Percentiles rank a stretch among this genome's conserved stretches.
Evolutionary conservation across 192 early-diverging fungal genomes (phyloP).

Genomic region (Rhizophagus sp.): DNA sequence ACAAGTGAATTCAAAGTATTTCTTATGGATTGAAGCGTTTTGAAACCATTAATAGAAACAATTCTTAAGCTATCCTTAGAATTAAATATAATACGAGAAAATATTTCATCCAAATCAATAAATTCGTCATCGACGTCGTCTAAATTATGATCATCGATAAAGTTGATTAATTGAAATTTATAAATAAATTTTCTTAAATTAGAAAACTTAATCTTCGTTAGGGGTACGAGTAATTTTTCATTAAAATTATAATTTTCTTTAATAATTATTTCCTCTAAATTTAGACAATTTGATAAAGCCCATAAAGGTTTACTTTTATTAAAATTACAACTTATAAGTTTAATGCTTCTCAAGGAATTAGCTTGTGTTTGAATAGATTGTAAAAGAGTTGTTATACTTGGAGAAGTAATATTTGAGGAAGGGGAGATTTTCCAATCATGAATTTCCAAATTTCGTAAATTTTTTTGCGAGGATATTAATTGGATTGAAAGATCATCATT

Average conservation of each 20-base stretch:
- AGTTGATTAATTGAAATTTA: neutral
- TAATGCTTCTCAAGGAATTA: neutral
- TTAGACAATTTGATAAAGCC: neutral
- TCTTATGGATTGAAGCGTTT: neutral
- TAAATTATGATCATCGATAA: neutral
- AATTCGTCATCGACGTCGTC: neutral
- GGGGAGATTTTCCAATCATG: neutral
- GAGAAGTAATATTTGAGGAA: no score
- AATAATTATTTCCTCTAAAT: neutral
- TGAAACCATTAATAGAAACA: neutral
- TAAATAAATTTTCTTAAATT: neutral
- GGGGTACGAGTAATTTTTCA: neutral
- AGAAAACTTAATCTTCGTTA: neutral
- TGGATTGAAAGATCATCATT: neutral
- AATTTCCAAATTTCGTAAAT: neutral
- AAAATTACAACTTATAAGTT: neutral
- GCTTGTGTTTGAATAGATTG: neutral
- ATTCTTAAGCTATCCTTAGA: neutral
- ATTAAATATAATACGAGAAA: neutral
- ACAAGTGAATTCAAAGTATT: neutral
- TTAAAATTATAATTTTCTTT: neutral
- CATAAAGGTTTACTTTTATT: neutral
- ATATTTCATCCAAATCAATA: neutral
- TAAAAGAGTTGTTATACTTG: neutral
- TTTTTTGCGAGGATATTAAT: neutral